Base-by-base conservation (phyloP, 1,139 yeast genomes). In the Hansenula sp. region DNA sequence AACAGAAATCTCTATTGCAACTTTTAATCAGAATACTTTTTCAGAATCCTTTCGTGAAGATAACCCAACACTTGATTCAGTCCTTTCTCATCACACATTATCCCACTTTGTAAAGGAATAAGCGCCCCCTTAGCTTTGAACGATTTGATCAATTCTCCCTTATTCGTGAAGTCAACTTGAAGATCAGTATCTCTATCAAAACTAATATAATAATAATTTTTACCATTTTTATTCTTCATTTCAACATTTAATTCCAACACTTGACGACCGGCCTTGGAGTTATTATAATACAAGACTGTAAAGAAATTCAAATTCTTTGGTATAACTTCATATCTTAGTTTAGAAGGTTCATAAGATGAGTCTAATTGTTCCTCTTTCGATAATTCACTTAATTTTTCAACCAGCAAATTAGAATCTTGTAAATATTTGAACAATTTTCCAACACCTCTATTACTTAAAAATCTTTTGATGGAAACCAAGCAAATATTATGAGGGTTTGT, bases 401-500 rank as follows among this genome's bases (percentile, higher is more conserved):
- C 48, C 21, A 57, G 38, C 15, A 37, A 42, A 11, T 47, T 50
- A 13, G 59, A 49, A 15, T 53, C 50, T 24, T 50, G 58, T 16
- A 55, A 30, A 41, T 57, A 55, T 38, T 47, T 51, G 40, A 57
- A 52, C 30, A 55, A 15, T 24, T 49, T 44, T 1, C 54, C 53
- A 33, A 57, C 47, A 3, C 61, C 60, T 15, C 50, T 45, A 2
- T 37, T 41, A n/a, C 43, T 47, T 33, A 55, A 36, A 39, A 47
- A 52, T 15, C 45, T 47, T 37, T 51, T 51, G 18, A 57, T 55
- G 3, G 58, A 55, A 5, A 42, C 36, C 18, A 54, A 36, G 25
- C 55, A 55, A 5, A 54, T 19, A 16, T 49, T 50, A 36, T 57
- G 61, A 10, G 59, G 60, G 33, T 57, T 57, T 0, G 45, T 15